A percentile compares a stretch with the other conserved stretches of the same genome.
These are phyloP conservation scores for Blastobotrys proliferans DNA, from an alignment of 1,139 yeast genomes.

Conservation along the genomic window DNA sequence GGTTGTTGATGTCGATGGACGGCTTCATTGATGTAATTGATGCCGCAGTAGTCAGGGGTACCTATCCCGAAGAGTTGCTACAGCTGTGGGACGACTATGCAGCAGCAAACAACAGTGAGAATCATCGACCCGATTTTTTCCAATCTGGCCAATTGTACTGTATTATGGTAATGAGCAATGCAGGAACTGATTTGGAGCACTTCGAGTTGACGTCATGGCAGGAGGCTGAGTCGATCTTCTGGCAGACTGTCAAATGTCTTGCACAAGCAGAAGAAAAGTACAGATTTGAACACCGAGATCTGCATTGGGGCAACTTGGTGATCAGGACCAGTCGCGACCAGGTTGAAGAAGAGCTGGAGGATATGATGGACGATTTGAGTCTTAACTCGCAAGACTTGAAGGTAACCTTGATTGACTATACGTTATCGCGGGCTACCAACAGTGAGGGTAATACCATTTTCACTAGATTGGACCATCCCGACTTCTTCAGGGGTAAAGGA, in stretches of 20 bases:
- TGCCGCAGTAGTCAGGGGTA: conserved; percentile 46
- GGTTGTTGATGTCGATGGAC: conserved; percentile 35
- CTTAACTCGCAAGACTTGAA: conserved; percentile 22
- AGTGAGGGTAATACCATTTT: conserved; percentile 25
- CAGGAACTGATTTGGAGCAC: conserved; percentile 47
- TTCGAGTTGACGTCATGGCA: conserved; percentile 46
- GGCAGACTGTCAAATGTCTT: conserved; percentile 48
- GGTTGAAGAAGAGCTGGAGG: not conserved
- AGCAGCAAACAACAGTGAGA: conserved; percentile 30
- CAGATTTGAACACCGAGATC: conserved; percentile 64
- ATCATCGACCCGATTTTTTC: conserved; percentile 38
- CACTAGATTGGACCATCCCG: conserved; percentile 45
- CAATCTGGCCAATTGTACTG: conserved; percentile 41
- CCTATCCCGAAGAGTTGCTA: conserved; percentile 40
- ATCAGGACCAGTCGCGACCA: conserved; percentile 24
- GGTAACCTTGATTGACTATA: conserved; percentile 56
- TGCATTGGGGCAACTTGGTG: conserved; percentile 59
- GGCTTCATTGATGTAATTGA: conserved; percentile 44
- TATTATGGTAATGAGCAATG: conserved; percentile 44
- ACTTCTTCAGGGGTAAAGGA: conserved; percentile 48
- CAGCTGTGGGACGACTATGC: conserved; percentile 44
- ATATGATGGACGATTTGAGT: conserved; percentile 12
- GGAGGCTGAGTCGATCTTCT: conserved; percentile 50
- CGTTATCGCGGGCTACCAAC: conserved; percentile 45
- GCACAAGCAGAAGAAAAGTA: conserved; percentile 47